Percentiles rank a stretch among this genome's conserved stretches.
Evolutionary conservation across 768 basidiomycete species (phyloP).

Genomic region (Suillus subalutaceus): DNA sequence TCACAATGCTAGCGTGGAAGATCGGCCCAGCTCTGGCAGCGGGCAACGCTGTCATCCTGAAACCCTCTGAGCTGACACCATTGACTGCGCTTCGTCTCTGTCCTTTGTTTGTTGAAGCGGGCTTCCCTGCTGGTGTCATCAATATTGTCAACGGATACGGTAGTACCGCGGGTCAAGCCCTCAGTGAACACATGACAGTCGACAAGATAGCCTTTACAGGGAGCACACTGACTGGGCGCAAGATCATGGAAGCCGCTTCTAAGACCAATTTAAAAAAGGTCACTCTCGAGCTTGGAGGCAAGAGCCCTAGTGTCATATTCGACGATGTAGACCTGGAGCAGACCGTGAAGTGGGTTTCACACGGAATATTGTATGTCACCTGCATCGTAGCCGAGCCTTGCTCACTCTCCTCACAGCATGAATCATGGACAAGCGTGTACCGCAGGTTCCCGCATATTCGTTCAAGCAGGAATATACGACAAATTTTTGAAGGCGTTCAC

Average conservation of each 20-base stretch:
- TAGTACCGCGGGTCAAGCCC: conserved; percentile 54
- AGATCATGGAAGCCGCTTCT: conserved; percentile 64
- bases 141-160: conserved; percentile 64
- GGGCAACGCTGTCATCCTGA: conserved; percentile 63
- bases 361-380: conserved; percentile 58
- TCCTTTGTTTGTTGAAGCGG: conserved; percentile 55
- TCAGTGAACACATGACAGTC: conserved; percentile 56
- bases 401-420: conserved; percentile 18
- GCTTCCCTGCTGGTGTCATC: conserved; percentile 65
- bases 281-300: conserved; percentile 78
- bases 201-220: conserved; percentile 78
- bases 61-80: conserved; percentile 70
- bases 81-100: conserved; percentile 52
- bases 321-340: conserved; percentile 62
- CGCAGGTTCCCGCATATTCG: conserved; percentile 59
- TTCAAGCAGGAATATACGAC: conserved; percentile 62
- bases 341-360: conserved; percentile 58
- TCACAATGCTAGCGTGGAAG: conserved; percentile 33
- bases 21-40: conserved; percentile 65
- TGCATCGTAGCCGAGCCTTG: not conserved
- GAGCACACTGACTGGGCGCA: conserved; percentile 64
- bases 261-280: conserved; percentile 70
- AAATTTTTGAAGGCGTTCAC: conserved; percentile 51
- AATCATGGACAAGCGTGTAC: conserved; percentile 53
- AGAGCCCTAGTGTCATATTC: conserved; percentile 63